Base-by-base conservation (phyloP, 371 early-diverging fungal genomes). In the Conidiobolus incongruus region DNA sequence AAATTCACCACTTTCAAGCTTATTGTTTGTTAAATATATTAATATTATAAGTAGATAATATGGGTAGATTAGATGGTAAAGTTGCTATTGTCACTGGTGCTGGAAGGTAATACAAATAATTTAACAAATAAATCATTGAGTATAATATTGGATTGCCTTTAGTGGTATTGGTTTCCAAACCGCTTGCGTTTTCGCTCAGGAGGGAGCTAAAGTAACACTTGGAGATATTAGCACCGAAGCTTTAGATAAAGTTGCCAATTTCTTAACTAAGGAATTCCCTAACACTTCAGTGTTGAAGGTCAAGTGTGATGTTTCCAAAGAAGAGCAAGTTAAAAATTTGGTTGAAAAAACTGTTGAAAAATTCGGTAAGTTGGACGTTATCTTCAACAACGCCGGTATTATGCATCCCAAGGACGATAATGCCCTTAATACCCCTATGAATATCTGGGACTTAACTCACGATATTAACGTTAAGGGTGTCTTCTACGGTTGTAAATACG, bases 361-460 rank as follows among this genome's bases (percentile, higher is more conserved):
- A 21, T 82, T 65, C 58, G 86, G 85, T 70, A 65, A 49, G 51
- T 55, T 87, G 35, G 67, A 75, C 50, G 60, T 87, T 43, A 72
- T 84, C 59, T 83, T 87, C 62, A 87, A 87, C 59, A 87, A 84
- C 49, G 84, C 88, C 11, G 88, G 88, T 39, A 81, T 87, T 58
- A 84, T 87, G 84, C 82, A 84, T 51, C 77, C 81, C 29, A 59
- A 68, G 32, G 85, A 84, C 48, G 82, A 81, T 54, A 76, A 82
- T 53, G 83, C 81, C 34, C 50, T 73, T 35, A 79, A 63, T 21
- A 84, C 85, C 26, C 65, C 73, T 24, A 82, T 84, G 51, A 61
- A 65, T 24, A 65, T 81, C 46, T 87, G 88, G 75, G 65, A 78
- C 35, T 38, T 70, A 45, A 78, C 75, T 5, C 72, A 82, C 75